A percentile compares a stretch with the other conserved stretches of the same genome.
These are phyloP conservation scores for Phyllosticta citrichinensis DNA, from an alignment of 2,329 filamentous ascomycete species.

Conservation along the genomic window DNA sequence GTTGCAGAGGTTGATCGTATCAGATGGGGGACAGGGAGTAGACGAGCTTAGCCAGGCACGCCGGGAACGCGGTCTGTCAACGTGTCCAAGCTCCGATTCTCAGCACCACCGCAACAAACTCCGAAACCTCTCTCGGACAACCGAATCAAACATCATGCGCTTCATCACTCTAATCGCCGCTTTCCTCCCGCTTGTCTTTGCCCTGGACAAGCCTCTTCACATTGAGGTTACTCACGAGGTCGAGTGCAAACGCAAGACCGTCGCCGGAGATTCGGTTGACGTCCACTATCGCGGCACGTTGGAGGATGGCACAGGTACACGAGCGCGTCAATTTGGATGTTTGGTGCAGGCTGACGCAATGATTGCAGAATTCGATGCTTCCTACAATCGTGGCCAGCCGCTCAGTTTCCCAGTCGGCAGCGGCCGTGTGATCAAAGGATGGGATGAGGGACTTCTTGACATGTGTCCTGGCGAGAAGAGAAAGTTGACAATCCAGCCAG, in stretches of 20 bases:
- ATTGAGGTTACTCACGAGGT: slow-evolving; percentile 35
- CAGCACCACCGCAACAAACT: not conserved
- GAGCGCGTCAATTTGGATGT: not conserved
- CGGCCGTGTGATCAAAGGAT: slow-evolving; percentile 85
- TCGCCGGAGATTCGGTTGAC: slow-evolving; percentile 36
- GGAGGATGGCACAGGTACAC: slow-evolving; percentile 46
- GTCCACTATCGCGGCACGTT: slow-evolving; percentile 44
- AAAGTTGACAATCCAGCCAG: slow-evolving; percentile 81
- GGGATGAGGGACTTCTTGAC: slow-evolving; percentile 80
- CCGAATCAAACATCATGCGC: slow-evolving; percentile 3
- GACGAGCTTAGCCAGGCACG: not conserved
- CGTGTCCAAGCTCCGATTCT: not conserved
- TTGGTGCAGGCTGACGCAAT: not conserved
- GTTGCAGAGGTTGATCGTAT: not conserved
- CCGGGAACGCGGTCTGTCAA: not conserved
- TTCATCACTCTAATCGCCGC: slow-evolving; percentile 3
- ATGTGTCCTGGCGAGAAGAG: slow-evolving; percentile 95
- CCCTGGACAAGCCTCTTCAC: slow-evolving; percentile 17
- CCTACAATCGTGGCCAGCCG: slow-evolving; percentile 66
- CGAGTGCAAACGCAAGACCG: slow-evolving; percentile 35
- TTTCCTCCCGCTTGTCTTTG: slow-evolving; percentile 6
- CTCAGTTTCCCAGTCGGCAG: slow-evolving; percentile 70
- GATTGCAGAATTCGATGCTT: slow-evolving; percentile 61
- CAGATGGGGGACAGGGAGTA: not conserved
- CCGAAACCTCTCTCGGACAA: not conserved